These are phyloP conservation scores for Linum trigynum DNA, from an alignment of 345 rosid genomes.

Conservation along the genomic window DNA sequence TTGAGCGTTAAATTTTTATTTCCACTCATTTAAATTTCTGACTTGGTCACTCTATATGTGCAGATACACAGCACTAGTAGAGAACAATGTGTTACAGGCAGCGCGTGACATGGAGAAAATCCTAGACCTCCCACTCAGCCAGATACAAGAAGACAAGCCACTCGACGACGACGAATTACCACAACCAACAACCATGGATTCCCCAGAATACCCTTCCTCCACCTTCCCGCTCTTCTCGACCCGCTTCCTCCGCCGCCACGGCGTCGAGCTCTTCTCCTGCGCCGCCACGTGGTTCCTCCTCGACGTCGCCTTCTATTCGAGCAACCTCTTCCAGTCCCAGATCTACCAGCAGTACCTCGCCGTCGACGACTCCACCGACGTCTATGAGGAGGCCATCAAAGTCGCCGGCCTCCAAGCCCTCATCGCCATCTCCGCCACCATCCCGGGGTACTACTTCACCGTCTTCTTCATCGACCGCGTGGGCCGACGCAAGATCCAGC, in stretches of 20 bases:
- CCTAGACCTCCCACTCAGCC: conserved; percentile 36
- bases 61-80: conserved; percentile 74
- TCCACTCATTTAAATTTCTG: background rate
- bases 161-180: background rate
- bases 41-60: background rate
- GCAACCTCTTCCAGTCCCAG: conserved; percentile 54
- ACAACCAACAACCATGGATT: background rate
- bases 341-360: conserved; percentile 23
- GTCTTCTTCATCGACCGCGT: conserved; percentile 53
- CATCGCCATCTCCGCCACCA: conserved; percentile 40
- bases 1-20: background rate
- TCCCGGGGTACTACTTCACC: conserved; percentile 69
- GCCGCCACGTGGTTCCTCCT: conserved; percentile 55
- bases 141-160: conserved; percentile 36
- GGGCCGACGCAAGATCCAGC: conserved; percentile 55
- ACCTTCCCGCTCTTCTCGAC: conserved; percentile 43
- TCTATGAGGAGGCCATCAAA: conserved; percentile 33
- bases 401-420: conserved; percentile 40
- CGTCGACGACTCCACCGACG: background rate
- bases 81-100: conserved; percentile 53
- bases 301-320: conserved; percentile 57
- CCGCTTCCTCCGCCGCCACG: conserved; percentile 50
- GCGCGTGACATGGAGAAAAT: conserved; percentile 60
- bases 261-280: conserved; percentile 54
- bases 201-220: background rate